phyloP scores from a whole-genome alignment of 2,329 filamentous ascomycete genomes.

The Chalaropsis ovoidea region DNA sequence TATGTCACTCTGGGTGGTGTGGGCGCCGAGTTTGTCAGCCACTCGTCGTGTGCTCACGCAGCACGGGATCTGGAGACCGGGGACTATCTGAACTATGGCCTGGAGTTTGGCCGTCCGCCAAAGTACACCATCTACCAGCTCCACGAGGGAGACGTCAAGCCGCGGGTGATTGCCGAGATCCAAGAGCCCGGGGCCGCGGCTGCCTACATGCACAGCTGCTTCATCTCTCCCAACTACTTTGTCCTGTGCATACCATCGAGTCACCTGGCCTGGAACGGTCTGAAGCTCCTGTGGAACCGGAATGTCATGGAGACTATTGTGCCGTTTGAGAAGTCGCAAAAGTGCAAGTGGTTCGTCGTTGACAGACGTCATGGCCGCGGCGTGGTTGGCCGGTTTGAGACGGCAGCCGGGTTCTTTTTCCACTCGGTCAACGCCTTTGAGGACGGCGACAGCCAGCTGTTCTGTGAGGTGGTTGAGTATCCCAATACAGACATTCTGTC shows the following conservation, averaged over 20 bases:
- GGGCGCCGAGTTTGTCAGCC: conserved; percentile 58
- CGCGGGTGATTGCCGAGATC: conserved; percentile 61
- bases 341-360: conserved; percentile 62
- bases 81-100: conserved; percentile 73
- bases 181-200: conserved; percentile 39
- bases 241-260: conserved; percentile 63
- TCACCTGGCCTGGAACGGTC: conserved; percentile 47
- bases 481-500: conserved; percentile 55
- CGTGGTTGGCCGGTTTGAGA: conserved; percentile 58
- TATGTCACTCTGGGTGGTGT: conserved; percentile 47
- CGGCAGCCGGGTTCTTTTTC: conserved; percentile 64
- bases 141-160: conserved; percentile 52
- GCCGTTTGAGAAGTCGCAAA: conserved; percentile 47
- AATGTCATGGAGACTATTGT: conserved; percentile 61
- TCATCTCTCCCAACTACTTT: conserved; percentile 60
- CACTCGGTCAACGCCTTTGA: conserved; percentile 72
- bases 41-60: conserved; percentile 59
- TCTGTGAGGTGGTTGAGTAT: conserved; percentile 57
- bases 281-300: conserved; percentile 51
- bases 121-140: conserved; percentile 62
- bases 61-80: conserved; percentile 61
- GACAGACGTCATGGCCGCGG: conserved; percentile 54
- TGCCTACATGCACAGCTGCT: conserved; percentile 76
- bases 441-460: conserved; percentile 44
- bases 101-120: conserved; percentile 47